These are phyloP conservation scores for Tolypocladium ovalisporum DNA, from an alignment of 2,329 filamentous ascomycete genomes.

Conservation along the genomic window DNA sequence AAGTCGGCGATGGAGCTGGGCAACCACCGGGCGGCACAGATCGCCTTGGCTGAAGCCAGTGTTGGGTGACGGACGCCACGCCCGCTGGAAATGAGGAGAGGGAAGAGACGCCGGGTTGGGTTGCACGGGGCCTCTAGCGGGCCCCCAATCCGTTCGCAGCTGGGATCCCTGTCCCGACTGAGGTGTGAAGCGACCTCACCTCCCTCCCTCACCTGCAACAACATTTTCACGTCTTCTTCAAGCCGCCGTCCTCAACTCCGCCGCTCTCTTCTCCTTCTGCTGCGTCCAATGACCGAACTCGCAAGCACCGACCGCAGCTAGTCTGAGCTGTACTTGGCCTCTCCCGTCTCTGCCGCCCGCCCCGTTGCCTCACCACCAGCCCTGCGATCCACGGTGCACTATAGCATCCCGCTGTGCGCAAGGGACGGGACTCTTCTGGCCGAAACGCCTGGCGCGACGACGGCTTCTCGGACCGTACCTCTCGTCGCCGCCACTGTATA, in stretches of 20 bases:
- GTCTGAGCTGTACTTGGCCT: background rate
- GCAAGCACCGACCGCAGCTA: constrained; percentile 5
- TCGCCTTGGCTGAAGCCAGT: background rate
- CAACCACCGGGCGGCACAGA: background rate
- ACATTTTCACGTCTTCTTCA: background rate
- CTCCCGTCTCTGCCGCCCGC: background rate
- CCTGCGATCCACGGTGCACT: background rate
- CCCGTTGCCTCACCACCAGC: background rate
- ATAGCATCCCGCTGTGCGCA: background rate
- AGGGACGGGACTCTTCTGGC: background rate
- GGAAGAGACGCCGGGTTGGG: background rate
- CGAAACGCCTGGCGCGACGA: background rate
- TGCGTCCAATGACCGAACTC: constrained; percentile 4
- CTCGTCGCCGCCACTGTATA: background rate
- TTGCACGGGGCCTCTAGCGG: background rate
- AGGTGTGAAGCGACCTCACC: background rate
- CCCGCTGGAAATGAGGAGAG: background rate
- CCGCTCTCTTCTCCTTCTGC: background rate
- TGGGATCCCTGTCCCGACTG: background rate
- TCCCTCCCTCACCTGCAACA: background rate
- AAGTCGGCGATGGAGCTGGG: background rate
- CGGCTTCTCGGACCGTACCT: background rate
- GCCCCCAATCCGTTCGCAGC: background rate
- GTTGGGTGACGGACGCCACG: background rate
- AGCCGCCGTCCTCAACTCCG: background rate